Conservation (phyloP, 2,329 filamentous ascomycete genomes). For the Penicillium decumbens region DNA sequence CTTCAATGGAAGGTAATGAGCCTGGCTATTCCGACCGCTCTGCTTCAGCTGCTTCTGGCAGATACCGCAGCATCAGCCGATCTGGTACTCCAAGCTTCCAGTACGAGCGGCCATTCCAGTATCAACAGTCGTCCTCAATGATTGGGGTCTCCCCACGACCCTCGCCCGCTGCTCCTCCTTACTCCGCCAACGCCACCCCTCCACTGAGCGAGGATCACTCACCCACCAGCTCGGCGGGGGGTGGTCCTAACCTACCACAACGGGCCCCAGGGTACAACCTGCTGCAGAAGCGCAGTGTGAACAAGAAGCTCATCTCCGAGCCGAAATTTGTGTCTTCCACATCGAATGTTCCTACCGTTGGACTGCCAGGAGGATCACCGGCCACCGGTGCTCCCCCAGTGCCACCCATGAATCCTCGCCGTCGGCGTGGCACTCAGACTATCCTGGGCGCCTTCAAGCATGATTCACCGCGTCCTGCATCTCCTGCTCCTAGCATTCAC, state of each 20-base stretch:
- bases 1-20: slow-evolving; percentile 34
- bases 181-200: slow-evolving; percentile 52
- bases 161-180: slow-evolving; percentile 44
- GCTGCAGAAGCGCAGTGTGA: slow-evolving; percentile 54
- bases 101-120: slow-evolving; percentile 31
- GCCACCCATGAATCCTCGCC: slow-evolving; percentile 57
- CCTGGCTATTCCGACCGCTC: slow-evolving; percentile 32
- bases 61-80: slow-evolving; percentile 39
- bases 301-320: slow-evolving; percentile 60
- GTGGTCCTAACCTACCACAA: slow-evolving; percentile 21
- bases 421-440: slow-evolving; percentile 48
- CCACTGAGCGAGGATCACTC: slow-evolving; percentile 48
- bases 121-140: slow-evolving; percentile 28
- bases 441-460: slow-evolving; percentile 37
- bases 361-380: slow-evolving; percentile 53
- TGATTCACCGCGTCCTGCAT: slow-evolving; percentile 26
- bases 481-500: slow-evolving; percentile 17
- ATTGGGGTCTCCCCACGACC: slow-evolving; percentile 42
- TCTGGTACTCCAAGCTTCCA: slow-evolving; percentile 34
- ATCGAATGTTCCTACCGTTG: slow-evolving; percentile 55
- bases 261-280: slow-evolving; percentile 28
- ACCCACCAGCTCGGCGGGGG: slow-evolving; percentile 27
- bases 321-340: slow-evolving; percentile 52
- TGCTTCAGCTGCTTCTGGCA: slow-evolving; percentile 38
- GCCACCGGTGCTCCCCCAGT: slow-evolving; percentile 50